Percentiles rank a stretch among this genome's conserved stretches.
Conservation (phyloP, 2,329 filamentous ascomycete genomes). For the Neophaeococcomyces mojaviensis region DNA sequence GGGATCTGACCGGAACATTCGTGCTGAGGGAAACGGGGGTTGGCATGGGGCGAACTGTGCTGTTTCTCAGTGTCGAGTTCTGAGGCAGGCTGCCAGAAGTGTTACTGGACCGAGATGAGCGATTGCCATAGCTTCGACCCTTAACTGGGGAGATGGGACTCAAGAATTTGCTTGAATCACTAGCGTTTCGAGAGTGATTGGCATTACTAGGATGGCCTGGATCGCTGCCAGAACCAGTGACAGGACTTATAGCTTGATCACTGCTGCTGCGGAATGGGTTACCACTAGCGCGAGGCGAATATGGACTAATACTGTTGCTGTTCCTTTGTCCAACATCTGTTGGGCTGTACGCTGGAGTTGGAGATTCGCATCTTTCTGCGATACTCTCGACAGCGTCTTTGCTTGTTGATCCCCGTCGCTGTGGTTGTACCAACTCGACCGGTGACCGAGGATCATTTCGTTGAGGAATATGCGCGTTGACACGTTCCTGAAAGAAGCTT, state of each 20-base stretch:
- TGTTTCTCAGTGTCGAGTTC: background rate
- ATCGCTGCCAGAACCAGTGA: conserved; percentile 12
- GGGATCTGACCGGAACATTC: too few relatives aligned
- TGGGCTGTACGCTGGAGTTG: conserved; percentile 22
- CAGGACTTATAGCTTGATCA: conserved; percentile 21
- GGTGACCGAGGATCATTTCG: conserved; percentile 19
- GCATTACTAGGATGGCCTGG: conserved; percentile 13
- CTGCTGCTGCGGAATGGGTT: conserved; percentile 15
- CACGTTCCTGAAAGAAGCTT: conserved; percentile 12
- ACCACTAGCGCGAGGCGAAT: conserved; percentile 14
- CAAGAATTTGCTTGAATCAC: conserved; percentile 7
- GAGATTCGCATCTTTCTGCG: conserved; percentile 12
- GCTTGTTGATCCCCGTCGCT: conserved; percentile 4
- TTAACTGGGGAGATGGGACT: conserved; percentile 12
- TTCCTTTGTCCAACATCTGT: conserved; percentile 13
- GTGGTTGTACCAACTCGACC: conserved; percentile 17
- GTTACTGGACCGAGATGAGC: background rate
- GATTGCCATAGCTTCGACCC: conserved; percentile 6
- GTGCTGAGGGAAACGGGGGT: background rate
- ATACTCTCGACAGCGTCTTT: conserved; percentile 14
- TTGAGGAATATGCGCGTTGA: conserved; percentile 6
- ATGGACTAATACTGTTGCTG: conserved; percentile 20
- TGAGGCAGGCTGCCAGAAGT: background rate
- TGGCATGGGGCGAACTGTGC: background rate
- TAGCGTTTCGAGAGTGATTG: conserved; percentile 6